Evolutionary conservation across 805 yeast species (phyloP).

Genomic region (Barnettozyma salicaria): DNA sequence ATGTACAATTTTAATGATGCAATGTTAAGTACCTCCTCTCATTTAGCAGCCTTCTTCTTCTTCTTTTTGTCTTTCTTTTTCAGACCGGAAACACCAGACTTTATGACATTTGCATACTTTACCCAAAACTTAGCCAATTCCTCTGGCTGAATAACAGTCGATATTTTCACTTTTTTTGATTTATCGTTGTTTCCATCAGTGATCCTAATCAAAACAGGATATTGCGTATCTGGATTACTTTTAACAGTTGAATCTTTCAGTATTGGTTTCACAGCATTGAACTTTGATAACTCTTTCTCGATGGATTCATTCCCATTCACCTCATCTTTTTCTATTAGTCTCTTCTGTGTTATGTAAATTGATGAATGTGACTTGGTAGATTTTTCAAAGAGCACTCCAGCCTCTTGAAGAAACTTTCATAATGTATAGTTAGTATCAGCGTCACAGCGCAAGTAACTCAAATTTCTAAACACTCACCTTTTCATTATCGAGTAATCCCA

Average conservation of each 20-base stretch:
- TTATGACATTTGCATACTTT: conserved; percentile 63
- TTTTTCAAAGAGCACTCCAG: conserved; percentile 21
- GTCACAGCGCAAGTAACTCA: too few species aligned
- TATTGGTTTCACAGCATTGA: conserved; percentile 16
- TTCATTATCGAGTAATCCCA: conserved; percentile 19
- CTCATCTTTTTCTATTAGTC: conserved; percentile 32
- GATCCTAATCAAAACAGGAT: conserved; percentile 64
- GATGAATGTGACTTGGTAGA: conserved; percentile 43
- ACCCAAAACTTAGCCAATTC: conserved; percentile 70
- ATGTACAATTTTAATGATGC: neutral
- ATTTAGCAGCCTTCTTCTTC: conserved; percentile 43
- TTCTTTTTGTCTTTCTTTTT: conserved; percentile 77
- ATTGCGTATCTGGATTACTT: conserved; percentile 31
- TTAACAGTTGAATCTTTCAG: conserved; percentile 25
- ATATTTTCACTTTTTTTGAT: conserved; percentile 48
- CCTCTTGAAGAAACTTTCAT: conserved; percentile 22
- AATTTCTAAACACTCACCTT: conserved; percentile 10
- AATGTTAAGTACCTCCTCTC: neutral
- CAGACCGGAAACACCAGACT: conserved; percentile 67
- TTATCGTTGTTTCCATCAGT: conserved; percentile 51
- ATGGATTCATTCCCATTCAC: conserved; percentile 23
- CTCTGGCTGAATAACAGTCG: conserved; percentile 63
- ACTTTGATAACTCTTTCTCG: conserved; percentile 21
- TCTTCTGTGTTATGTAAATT: conserved; percentile 54
- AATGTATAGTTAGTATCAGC: conserved; percentile 3